Base-by-base conservation (phyloP, 176 grass and related monocot species). In the Otatea glauca region DNA sequence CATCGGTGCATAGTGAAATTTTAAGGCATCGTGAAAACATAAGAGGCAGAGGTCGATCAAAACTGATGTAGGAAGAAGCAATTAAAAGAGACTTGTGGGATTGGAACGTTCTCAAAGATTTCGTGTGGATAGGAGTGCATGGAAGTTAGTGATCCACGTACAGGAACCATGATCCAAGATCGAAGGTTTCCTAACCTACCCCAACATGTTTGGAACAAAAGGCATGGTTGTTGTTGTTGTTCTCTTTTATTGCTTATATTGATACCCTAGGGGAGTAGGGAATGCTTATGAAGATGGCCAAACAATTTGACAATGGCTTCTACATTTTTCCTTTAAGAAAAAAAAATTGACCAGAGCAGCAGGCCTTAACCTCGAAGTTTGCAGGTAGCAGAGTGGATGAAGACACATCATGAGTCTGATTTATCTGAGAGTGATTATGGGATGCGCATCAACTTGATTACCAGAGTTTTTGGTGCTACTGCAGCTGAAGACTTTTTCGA, bases 301-400 rank as follows among this genome's bases (percentile, higher is more conserved):
- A 54, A 37, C 9, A 16, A 35, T n/a, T 72, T 55, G 0, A 51
- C 0, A 5, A 0, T 16, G 1, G 4, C 4, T 70, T 11, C 21
- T 44, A 11, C 25, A 11, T 29, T 48, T 85, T 7, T 32, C 25
- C 13, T 51, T 21, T 5, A 48, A 73, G 20, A 37, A 45, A 38
- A 82, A n/a, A 16, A 45, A 6, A 0, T 25, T 25, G 7, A 10
- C 38, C 67, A 42, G 37, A 61, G 13, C 15, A 74, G 82, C 32
- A 68, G 7, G 44, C 83, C 66, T 67, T 66, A 88, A 87, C 76
- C 42, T 12, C 62, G 16, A 5, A 29, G 43, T 87, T 90, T 90
- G 41, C 80, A 97, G 90, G 88, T 94, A 51, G 86, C 91, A 2
- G 92, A 97, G 37, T 97, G 92, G 92, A 94, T 94, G 90, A 97